Base-by-base conservation (phyloP, 345 rosid genomes). In the Stellera chamaejasme region DNA sequence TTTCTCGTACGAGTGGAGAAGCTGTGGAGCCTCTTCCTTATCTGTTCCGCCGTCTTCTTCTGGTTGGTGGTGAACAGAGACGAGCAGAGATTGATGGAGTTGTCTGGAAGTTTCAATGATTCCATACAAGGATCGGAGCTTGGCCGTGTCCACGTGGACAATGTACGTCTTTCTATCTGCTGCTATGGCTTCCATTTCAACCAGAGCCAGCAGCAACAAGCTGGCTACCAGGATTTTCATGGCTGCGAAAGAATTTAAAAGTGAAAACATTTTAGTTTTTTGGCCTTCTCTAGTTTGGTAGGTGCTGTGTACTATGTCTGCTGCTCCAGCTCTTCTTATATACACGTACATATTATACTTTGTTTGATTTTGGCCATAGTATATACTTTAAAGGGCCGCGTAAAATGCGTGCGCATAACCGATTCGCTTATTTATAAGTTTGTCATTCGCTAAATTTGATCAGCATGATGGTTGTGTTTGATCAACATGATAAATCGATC, bases 141-240 rank as follows among this genome's bases (percentile, higher is more conserved):
- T 80, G 53, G 74, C 48, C 66, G 66, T 66, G 69, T 73, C 66
- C 72, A 84, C 77, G 64, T 82, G 94, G 64, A 89, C 72, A 11
- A 90, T 60, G 56, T 90, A 84, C 3, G 90, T 68, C 55, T 55
- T 66, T 23, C 45, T 69, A 27, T 49, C 59, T 0, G 71, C 59
- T 43, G 76, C 78, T 56, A 62, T 27, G 55, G 80, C 64, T n/a
- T 62, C 32, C 10, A 62, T 44, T 42, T 65, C 53, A 61, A 67
- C 13, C 49, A 68, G 50, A 50, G 64, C 69, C 19, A 76, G 43
- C 56, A 68, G 49, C 57, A 66, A 16, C 48, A 70, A 54, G 42
- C 28, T 58, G 50, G 55, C 49, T 49, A 65, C 43, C 11, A 61
- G 54, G 52, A 53, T 45, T 79, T 71, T 77, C 5, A 48, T 63